phyloP scores from a whole-genome alignment of 2,329 filamentous ascomycete genomes.

The Colletotrichum sp. region DNA sequence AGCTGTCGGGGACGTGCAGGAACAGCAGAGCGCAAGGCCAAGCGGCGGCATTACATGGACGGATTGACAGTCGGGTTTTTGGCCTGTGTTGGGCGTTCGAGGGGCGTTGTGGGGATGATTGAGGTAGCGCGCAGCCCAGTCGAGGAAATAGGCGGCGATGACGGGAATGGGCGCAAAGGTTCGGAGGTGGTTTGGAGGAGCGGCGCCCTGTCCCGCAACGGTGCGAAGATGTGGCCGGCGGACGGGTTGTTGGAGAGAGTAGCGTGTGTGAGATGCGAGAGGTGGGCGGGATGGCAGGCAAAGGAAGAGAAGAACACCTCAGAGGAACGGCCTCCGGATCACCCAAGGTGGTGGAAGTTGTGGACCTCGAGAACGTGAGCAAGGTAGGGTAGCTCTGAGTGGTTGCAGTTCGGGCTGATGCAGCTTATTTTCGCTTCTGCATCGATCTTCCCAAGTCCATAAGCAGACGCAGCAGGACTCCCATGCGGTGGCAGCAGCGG shows the following conservation, averaged over 20 bases:
- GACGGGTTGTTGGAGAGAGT: background rate
- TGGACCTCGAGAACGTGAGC: conserved; percentile 2
- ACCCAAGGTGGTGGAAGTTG: background rate
- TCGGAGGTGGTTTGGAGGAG: background rate
- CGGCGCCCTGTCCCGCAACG: background rate
- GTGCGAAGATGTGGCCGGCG: background rate
- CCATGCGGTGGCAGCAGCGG: background rate
- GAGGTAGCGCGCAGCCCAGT: background rate
- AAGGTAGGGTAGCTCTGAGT: conserved; percentile 7
- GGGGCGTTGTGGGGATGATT: background rate
- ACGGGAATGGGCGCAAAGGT: background rate
- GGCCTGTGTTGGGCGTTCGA: background rate
- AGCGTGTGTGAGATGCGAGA: background rate
- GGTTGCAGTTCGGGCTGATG: conserved; percentile 14
- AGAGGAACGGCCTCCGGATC: background rate
- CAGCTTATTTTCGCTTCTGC: conserved; percentile 21
- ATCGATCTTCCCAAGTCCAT: conserved; percentile 7
- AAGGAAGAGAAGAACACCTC: background rate
- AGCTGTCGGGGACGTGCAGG: conserved; percentile 17
- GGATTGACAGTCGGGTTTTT: background rate
- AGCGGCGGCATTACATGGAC: conserved; percentile 19
- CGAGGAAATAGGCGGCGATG: background rate
- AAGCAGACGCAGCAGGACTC: background rate
- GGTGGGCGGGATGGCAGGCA: background rate
- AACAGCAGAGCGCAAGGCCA: conserved; percentile 16